Percentiles rank a stretch among this genome's conserved stretches.
Conservation (phyloP, 331 rosid genomes). For the Pyrus hybrid region DNA sequence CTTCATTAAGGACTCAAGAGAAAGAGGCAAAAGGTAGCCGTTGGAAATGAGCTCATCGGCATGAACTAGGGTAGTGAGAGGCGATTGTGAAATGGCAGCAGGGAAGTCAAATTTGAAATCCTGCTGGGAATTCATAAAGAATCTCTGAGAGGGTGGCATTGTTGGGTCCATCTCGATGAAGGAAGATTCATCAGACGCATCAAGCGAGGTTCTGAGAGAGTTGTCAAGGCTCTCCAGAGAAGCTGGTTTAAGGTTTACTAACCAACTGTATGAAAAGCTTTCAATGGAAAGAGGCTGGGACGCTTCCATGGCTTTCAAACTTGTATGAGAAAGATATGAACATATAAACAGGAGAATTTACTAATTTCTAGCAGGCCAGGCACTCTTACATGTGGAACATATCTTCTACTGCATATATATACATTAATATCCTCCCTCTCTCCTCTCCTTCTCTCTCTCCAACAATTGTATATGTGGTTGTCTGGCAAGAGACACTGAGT, state of each 20-base stretch:
- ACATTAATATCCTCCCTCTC: constrained; percentile 17
- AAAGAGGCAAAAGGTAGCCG: constrained; percentile 66
- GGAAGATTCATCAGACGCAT: constrained; percentile 73
- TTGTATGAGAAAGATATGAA: neutral
- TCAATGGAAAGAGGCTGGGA: constrained; percentile 74
- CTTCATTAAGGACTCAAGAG: constrained; percentile 52
- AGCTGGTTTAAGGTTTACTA: constrained; percentile 61
- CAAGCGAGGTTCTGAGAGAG: constrained; percentile 55
- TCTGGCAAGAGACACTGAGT: constrained; percentile 67
- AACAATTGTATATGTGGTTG: constrained; percentile 69
- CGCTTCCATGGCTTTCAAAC: constrained; percentile 54
- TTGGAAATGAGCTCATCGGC: constrained; percentile 88
- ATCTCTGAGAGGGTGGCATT: constrained; percentile 91
- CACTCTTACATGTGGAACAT: constrained; percentile 31
- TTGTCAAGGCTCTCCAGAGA: constrained; percentile 51
- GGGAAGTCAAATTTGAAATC: constrained; percentile 81
- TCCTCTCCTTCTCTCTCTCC: constrained; percentile 50
- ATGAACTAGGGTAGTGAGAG: constrained; percentile 50
- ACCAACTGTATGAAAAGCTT: constrained; percentile 92
- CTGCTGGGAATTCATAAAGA: constrained; percentile 61
- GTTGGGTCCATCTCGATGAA: constrained; percentile 98
- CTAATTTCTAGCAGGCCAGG: constrained; percentile 21
- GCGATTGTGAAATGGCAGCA: constrained; percentile 29
- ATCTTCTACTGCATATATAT: constrained; percentile 21
- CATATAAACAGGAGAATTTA: constrained; percentile 5